Conservation (phyloP, 805 yeast genomes). For the Lipomyces sp. region DNA sequence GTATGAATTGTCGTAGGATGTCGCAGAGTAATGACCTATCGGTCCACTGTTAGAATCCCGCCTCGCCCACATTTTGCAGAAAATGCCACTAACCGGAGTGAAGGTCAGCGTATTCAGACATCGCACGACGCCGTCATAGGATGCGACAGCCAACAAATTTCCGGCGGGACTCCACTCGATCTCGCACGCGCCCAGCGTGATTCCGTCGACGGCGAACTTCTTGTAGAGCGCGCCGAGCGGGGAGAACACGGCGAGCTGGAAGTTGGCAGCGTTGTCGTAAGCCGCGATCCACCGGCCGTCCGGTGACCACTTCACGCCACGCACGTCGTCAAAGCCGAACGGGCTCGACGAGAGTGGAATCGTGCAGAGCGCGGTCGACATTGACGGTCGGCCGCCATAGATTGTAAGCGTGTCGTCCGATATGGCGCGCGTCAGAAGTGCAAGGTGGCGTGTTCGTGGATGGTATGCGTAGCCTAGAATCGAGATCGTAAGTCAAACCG, state of each 20-base stretch:
- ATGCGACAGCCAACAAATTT: constrained; percentile 19
- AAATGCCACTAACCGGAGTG: constrained; percentile 22
- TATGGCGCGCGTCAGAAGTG: constrained; percentile 23
- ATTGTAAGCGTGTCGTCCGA: constrained; percentile 22
- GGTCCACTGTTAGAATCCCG: neutral
- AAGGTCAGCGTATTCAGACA: constrained; percentile 25
- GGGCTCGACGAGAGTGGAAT: constrained; percentile 3
- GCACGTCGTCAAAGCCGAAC: constrained; percentile 17
- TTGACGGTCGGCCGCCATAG: constrained; percentile 14
- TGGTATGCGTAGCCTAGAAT: constrained; percentile 21
- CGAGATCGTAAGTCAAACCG: too few species aligned
- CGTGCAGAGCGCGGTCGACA: neutral
- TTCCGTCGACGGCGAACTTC: constrained; percentile 7
- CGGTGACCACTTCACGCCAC: constrained; percentile 25
- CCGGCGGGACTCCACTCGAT: constrained; percentile 27
- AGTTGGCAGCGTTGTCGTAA: constrained; percentile 15
- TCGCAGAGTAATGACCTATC: constrained; percentile 12
- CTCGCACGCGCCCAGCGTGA: constrained; percentile 15
- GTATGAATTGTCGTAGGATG: constrained; percentile 11
- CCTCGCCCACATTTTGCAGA: neutral
- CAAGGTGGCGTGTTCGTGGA: constrained; percentile 20
- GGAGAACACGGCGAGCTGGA: constrained; percentile 20
- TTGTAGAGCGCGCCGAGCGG: constrained; percentile 21
- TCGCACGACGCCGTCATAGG: constrained; percentile 21
- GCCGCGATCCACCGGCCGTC: constrained; percentile 29